Evolutionary conservation across 2,329 filamentous ascomycete genomes (phyloP), one percentile per base, ranked within the genome.

Genomic region (Beauveria bassiana): DNA sequence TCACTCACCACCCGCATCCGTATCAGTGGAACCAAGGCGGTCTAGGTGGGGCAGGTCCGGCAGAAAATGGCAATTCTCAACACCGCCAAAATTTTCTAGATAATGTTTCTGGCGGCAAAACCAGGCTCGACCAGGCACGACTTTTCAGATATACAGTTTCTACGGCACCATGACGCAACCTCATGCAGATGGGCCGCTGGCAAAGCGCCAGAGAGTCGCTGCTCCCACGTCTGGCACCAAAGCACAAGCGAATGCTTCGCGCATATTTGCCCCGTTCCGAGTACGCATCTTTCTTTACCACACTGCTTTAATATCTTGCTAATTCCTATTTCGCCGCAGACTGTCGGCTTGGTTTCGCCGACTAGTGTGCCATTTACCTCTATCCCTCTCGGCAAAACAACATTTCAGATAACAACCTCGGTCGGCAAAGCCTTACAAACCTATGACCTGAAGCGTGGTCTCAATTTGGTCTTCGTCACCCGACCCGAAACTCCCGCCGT

Each of bases 371-470:
- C 95, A 0, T 98, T 99, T 71, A 93, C 93, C 2, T 89, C 89
- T 6, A 83, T 96, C 38, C 90, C 93, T 0, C 81, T 96, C 18
- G 95, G 95, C 62, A 96, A 96, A 76, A 93, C 91, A 1, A 96
- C 92, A 3, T 99, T 96, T 72, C 95, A 99, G 73, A 91, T 99
- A 74, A 98, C 95, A 40, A 99, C 95, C 34, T 98, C 91, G 0
- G 90, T 96, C 64, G 95, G 93, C 65, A 85, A 87, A 69, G 91
- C 88, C 63, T 82, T 99, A 52, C 95, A 99, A 75, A 99, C 95
- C 0, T 99, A 99, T 78, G 95, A 99, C 72, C 78, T 99, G 64
- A 91, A 89, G 73, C 86, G 88, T 68, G 93, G 93, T 52, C 83
- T 99, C 64, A 93, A 96, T 69, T 85, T 99, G 55, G 86, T 98